A percentile compares a stretch with the other conserved stretches of the same genome.
Evolutionary conservation across 1,284 basidiomycete genomes (phyloP).

Genomic region (Bondarzewia mesenterica): DNA sequence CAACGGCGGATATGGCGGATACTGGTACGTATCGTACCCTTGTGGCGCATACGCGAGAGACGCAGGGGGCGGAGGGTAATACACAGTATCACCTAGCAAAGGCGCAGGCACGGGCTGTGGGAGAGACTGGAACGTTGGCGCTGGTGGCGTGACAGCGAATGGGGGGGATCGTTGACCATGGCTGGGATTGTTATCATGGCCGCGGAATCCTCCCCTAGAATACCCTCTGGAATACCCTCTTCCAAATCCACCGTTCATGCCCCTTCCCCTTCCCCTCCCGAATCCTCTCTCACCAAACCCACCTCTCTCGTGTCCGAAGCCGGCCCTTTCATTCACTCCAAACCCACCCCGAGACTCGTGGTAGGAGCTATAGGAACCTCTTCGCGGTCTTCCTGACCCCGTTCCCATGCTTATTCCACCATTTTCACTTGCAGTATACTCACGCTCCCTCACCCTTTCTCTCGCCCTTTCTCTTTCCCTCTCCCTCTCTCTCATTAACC

Average conservation of each 20-base stretch:
- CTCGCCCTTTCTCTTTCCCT: slow-evolving; percentile 14
- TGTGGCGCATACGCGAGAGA: slow-evolving; percentile 11
- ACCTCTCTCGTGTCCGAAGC: slow-evolving; percentile 19
- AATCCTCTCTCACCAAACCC: slow-evolving; percentile 24
- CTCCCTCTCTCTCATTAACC: slow-evolving; percentile 18
- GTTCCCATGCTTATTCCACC: no score
- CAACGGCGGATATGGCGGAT: slow-evolving; percentile 11
- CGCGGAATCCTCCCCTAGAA: slow-evolving; percentile 19
- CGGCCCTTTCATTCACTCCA: slow-evolving; percentile 17
- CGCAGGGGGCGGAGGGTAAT: slow-evolving; percentile 16
- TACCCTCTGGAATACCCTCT: slow-evolving; percentile 22
- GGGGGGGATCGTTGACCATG: slow-evolving; percentile 21
- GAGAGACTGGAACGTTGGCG: slow-evolving; percentile 25
- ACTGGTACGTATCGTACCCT: slow-evolving; percentile 14
- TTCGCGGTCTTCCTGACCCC: slow-evolving; percentile 12
- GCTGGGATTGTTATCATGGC: slow-evolving; percentile 14
- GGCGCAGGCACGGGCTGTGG: slow-evolving; percentile 13
- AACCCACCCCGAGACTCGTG: slow-evolving; percentile 5
- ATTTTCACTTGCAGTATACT: neutral
- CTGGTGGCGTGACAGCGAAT: slow-evolving; percentile 27
- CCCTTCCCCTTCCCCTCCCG: slow-evolving; percentile 15
- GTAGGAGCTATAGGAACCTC: slow-evolving; percentile 20
- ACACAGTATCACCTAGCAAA: slow-evolving; percentile 11
- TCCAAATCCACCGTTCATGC: slow-evolving; percentile 23
- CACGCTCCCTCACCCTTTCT: slow-evolving; percentile 6